Evolutionary conservation across 345 rosid genomes (phyloP).

Genomic region (Nasturtium officinale): DNA sequence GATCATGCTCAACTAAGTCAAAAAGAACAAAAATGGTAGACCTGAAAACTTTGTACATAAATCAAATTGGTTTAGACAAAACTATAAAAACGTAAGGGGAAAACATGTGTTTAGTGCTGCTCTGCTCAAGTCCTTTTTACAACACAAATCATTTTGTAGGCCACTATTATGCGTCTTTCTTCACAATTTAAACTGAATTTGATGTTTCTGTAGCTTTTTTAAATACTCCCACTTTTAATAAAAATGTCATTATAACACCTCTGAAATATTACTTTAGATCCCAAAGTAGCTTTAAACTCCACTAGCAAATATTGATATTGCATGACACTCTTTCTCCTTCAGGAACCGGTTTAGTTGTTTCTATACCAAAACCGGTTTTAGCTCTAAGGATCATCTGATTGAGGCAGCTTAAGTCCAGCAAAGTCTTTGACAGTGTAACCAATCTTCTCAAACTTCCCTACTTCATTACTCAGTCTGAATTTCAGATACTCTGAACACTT

Average conservation of each 20-base stretch:
- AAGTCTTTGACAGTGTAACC: conserved; percentile 64
- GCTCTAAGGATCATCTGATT: conserved; percentile 19
- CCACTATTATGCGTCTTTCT: conserved; percentile 18
- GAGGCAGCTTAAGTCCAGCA: conserved; percentile 51
- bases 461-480: conserved; percentile 64
- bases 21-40: background rate
- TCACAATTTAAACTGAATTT: conserved; percentile 10
- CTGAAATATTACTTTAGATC: conserved; percentile 13
- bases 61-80: conserved; percentile 1
- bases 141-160: conserved; percentile 20
- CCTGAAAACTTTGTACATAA: conserved; percentile 1
- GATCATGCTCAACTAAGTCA: background rate
- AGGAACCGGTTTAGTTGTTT: conserved; percentile 9
- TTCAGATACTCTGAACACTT: conserved; percentile 62
- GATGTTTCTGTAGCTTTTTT: conserved; percentile 11
- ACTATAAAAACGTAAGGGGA: background rate
- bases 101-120: conserved; percentile 20
- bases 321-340: no score
- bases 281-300: conserved; percentile 35
- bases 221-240: conserved; percentile 15
- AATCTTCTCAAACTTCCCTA: conserved; percentile 68
- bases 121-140: conserved; percentile 1
- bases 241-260: background rate
- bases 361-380: background rate
- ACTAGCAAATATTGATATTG: conserved; percentile 23